Conservation (phyloP, 306 rosid species). For the Casuarina glauca region DNA sequence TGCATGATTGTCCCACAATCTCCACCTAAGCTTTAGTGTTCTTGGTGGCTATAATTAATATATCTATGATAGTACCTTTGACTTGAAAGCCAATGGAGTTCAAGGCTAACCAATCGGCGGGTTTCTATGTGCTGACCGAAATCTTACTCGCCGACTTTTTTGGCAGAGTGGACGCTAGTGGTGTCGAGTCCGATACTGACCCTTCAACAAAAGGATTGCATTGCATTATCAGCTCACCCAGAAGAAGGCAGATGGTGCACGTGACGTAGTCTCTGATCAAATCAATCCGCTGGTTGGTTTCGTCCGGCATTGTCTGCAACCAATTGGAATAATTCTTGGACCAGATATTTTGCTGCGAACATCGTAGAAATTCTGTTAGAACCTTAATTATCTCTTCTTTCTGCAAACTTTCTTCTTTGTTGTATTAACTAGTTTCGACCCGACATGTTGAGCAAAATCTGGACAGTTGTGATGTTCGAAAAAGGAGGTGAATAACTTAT, state of each 20-base stretch:
- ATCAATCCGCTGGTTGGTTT: constrained; percentile 71
- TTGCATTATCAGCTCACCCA: constrained; percentile 10
- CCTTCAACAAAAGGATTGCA: background rate
- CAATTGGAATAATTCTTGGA: constrained; percentile 17
- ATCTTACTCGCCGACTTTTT: constrained; percentile 4
- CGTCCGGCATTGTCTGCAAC: constrained; percentile 71
- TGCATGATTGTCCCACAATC: no score
- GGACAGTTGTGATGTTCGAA: background rate
- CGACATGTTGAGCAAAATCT: background rate
- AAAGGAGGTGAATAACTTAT: background rate
- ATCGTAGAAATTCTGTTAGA: background rate
- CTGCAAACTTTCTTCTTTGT: background rate
- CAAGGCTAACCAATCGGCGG: background rate
- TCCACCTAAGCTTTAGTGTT: no score
- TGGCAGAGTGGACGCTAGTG: constrained; percentile 40
- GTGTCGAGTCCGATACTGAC: constrained; percentile 23
- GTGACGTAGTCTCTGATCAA: constrained; percentile 51
- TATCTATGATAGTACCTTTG: no score
- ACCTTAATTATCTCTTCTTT: background rate
- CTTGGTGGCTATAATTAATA: no score
- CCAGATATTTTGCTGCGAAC: constrained; percentile 1
- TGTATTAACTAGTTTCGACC: background rate
- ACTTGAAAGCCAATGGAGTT: background rate
- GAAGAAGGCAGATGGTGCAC: constrained; percentile 49
- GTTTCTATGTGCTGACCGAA: constrained; percentile 25